Evolutionary conservation across 805 yeast genomes (phyloP).

Genomic region (Clavispora vitiphila): DNA sequence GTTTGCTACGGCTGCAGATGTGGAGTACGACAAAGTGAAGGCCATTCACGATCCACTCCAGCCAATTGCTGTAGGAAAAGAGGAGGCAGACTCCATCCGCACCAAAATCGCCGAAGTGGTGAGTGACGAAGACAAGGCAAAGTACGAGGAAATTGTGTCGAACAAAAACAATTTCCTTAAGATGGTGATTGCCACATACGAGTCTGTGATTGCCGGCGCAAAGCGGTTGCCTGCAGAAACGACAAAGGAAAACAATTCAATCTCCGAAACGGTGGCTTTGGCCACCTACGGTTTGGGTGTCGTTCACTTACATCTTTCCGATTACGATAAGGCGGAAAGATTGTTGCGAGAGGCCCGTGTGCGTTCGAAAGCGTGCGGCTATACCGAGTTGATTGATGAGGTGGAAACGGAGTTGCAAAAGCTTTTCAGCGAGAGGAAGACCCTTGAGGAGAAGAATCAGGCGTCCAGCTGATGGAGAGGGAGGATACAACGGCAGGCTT

Average conservation of each 20-base stretch:
- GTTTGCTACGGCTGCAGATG: conserved; percentile 22
- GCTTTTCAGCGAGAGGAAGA: conserved; percentile 35
- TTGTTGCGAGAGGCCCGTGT: conserved; percentile 64
- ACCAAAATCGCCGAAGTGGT: conserved; percentile 8
- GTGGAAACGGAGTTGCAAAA: conserved; percentile 64
- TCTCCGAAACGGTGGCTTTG: conserved; percentile 69
- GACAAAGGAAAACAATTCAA: conserved; percentile 15
- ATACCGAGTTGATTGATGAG: conserved; percentile 55
- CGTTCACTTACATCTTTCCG: conserved; percentile 55
- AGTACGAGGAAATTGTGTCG: conserved; percentile 15
- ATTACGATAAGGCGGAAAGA: conserved; percentile 53
- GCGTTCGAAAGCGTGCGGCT: conserved; percentile 63
- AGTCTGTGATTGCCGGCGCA: conserved; percentile 30
- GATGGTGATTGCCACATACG: conserved; percentile 30
- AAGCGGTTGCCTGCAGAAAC: conserved; percentile 26
- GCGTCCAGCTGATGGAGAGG: no score
- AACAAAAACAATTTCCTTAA: conserved; percentile 23
- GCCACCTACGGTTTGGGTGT: conserved; percentile 87
- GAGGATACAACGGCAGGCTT: no score
- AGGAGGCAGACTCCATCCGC: conserved; percentile 9
- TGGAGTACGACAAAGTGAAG: conserved; percentile 16
- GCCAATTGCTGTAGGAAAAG: conserved; percentile 7
- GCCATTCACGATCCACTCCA: conserved; percentile 15
- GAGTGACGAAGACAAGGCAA: conserved; percentile 24
- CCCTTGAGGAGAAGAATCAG: conserved; percentile 9